These are phyloP conservation scores for Diplocarpon rosae DNA, from an alignment of 2,329 filamentous ascomycete genomes.

Conservation along the genomic window DNA sequence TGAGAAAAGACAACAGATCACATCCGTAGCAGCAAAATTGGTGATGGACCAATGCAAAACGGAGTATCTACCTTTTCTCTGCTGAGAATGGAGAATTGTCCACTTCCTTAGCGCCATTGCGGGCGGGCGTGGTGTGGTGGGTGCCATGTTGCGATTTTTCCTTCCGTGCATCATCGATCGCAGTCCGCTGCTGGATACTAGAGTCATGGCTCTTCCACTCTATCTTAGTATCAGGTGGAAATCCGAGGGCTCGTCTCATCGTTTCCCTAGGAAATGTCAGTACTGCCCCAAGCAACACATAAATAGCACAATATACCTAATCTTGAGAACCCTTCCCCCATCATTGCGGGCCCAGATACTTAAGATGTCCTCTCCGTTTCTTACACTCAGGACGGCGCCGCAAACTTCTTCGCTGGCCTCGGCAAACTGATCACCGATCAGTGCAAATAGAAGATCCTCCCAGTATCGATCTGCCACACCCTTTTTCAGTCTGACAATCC, in stretches of 20 bases:
- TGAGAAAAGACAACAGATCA: conserved; percentile 3
- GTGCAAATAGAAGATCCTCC: conserved; percentile 84
- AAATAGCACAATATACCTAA: conserved; percentile 51
- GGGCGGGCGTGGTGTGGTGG: conserved; percentile 18
- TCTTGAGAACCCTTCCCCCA: conserved; percentile 88
- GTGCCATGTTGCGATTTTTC: conserved; percentile 55
- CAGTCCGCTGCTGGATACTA: conserved; percentile 83
- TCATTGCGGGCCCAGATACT: conserved; percentile 96
- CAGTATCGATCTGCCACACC: conserved; percentile 93
- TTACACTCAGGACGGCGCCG: conserved; percentile 84
- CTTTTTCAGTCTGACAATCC: conserved; percentile 95
- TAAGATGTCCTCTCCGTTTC: conserved; percentile 92
- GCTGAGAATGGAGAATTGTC: conserved; percentile 17
- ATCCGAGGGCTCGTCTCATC: conserved; percentile 79
- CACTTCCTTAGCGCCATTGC: conserved; percentile 20
- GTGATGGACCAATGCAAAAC: conserved; percentile 5
- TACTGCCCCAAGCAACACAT: conserved; percentile 4
- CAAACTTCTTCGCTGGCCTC: conserved; percentile 92
- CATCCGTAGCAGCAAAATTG: conserved; percentile 11
- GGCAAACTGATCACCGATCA: conserved; percentile 87
- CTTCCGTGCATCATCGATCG: conserved; percentile 82
- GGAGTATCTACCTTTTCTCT: conserved; percentile 17
- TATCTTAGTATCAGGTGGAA: conserved; percentile 81
- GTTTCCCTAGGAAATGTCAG: conserved; percentile 56
- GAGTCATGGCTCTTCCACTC: conserved; percentile 95